Percentiles rank a stretch among this genome's conserved stretches.
These are phyloP conservation scores for Ganoderma boninense DNA, from an alignment of 1,284 basidiomycete genomes.

Conservation along the genomic window DNA sequence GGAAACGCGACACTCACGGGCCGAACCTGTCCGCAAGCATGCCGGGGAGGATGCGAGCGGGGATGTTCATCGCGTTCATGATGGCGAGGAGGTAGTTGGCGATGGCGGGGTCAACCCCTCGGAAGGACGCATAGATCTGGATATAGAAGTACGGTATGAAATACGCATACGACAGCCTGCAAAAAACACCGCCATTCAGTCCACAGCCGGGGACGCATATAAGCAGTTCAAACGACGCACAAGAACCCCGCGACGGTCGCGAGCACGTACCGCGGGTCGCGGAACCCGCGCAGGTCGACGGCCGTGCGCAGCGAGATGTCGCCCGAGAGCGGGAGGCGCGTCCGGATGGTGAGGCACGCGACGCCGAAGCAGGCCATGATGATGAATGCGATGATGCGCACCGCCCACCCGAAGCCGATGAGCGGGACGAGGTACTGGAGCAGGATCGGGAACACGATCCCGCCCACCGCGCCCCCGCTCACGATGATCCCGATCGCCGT, in stretches of 20 bases:
- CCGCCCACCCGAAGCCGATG: slow-evolving; percentile 69
- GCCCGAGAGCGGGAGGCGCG: slow-evolving; percentile 24
- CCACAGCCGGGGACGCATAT: too few relatives aligned
- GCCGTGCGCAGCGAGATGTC: slow-evolving; percentile 28
- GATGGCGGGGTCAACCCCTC: slow-evolving; percentile 24
- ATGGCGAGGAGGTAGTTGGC: slow-evolving; percentile 28
- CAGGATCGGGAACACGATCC: slow-evolving; percentile 72
- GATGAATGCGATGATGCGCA: slow-evolving; percentile 46
- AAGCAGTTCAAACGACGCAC: too few relatives aligned
- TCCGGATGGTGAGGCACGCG: slow-evolving; percentile 37
- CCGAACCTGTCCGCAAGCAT: slow-evolving; percentile 28
- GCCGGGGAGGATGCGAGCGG: slow-evolving; percentile 28
- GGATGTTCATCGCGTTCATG: slow-evolving; percentile 30
- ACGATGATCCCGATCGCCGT: slow-evolving; percentile 29
- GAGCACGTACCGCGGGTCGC: slow-evolving; percentile 41
- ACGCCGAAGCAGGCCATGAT: slow-evolving; percentile 41
- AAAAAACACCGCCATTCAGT: not conserved
- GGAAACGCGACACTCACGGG: slow-evolving; percentile 15
- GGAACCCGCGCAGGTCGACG: slow-evolving; percentile 44
- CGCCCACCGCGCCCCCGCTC: slow-evolving; percentile 52
- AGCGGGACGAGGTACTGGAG: slow-evolving; percentile 61
- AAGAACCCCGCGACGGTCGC: slow-evolving; percentile 41
- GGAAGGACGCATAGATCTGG: slow-evolving; percentile 31
- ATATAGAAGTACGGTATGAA: slow-evolving; percentile 54
- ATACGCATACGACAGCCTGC: slow-evolving; percentile 34